These are phyloP conservation scores for Clohesyomyces aquaticus DNA, from an alignment of 495 filamentous ascomycete genomes.

Conservation along the genomic window DNA sequence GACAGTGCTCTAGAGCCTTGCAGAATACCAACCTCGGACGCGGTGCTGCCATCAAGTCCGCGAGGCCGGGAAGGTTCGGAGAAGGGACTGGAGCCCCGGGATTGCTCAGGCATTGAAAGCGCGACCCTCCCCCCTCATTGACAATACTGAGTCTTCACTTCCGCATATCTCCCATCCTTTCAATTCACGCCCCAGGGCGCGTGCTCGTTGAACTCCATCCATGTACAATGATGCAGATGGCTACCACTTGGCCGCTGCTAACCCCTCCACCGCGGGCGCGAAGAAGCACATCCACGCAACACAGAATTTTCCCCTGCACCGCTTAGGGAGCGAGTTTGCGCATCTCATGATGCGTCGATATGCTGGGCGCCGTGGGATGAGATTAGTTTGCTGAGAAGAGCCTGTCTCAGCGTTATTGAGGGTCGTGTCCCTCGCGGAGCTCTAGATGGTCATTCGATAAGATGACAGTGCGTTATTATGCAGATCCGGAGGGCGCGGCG, in stretches of 20 bases:
- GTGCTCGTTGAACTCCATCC: not conserved
- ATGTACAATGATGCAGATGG: constrained; percentile 17
- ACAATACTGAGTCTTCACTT: not conserved
- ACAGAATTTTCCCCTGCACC: constrained; percentile 18
- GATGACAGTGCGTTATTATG: constrained; percentile 28
- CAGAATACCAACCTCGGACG: constrained; percentile 29
- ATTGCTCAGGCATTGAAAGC: constrained; percentile 9
- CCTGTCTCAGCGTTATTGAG: constrained; percentile 21
- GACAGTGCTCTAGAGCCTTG: not conserved
- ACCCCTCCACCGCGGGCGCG: constrained; percentile 1
- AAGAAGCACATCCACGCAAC: constrained; percentile 3
- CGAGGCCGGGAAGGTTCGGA: constrained; percentile 21
- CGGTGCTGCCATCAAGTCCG: not conserved
- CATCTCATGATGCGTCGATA: constrained; percentile 24
- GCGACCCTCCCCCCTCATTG: not conserved
- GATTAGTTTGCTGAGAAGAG: constrained; percentile 10
- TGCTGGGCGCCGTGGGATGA: constrained; percentile 24
- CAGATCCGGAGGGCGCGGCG: constrained; percentile 1
- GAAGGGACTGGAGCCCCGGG: not conserved
- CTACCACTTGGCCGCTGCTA: constrained; percentile 11
- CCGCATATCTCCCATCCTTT: not conserved
- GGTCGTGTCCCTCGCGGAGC: not conserved
- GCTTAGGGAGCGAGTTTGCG: constrained; percentile 23
- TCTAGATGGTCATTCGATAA: constrained; percentile 7
- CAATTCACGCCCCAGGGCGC: not conserved